Base-by-base conservation (phyloP, 2,329 filamentous ascomycete species). In the Aureobasidium sp. region DNA sequence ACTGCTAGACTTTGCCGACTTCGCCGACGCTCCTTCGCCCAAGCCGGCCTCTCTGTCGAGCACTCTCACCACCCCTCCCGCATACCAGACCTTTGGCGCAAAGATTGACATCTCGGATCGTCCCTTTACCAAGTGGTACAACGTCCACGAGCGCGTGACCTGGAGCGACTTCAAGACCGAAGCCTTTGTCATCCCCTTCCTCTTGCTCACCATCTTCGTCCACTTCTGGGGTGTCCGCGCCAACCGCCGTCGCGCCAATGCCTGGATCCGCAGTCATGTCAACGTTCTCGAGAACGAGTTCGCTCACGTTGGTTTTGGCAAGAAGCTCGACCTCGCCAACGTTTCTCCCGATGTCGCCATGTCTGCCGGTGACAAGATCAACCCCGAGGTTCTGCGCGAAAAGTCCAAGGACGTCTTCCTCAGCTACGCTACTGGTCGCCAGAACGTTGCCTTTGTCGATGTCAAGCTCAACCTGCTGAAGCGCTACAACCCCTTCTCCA, bases 121-220 rank as follows among this genome's bases (percentile, higher is more conserved):
- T 29, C 89, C 90, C 15, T 97, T 88, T 76, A 96, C 91, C 57
- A 91, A 90, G 80, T 99, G 94, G 94, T 99, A 97, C 79, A 91
- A 91, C 62, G 81, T 97, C 65, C 94, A 96, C 83, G 92, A 97
- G 83, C 91, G 94, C 71, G 87, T 92, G 70, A 86, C 86, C 29
- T 79, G 87, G 64, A 82, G 82, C 71, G 94, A 99, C 75, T 99
- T 99, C 82, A 86, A 86, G 77, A 83, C 87, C 70, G 94, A 99
- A 79, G 88, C 89, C 64, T 78, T 91, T 73, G 89, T 99, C 70
- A 78, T 97, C 64, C 83, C 84, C 37, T 80, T 91, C 70, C 84
- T 97, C 68, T 71, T 87, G 60, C 67, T 96, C 59, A 83, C 97
- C 67, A 80, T 97, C 67, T 73, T 87, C 45, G 78, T 96, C 65